Evolutionary conservation across 1,284 basidiomycete species (phyloP), one percentile per base, ranked within the genome.

Genomic region (Tremellales sp.): DNA sequence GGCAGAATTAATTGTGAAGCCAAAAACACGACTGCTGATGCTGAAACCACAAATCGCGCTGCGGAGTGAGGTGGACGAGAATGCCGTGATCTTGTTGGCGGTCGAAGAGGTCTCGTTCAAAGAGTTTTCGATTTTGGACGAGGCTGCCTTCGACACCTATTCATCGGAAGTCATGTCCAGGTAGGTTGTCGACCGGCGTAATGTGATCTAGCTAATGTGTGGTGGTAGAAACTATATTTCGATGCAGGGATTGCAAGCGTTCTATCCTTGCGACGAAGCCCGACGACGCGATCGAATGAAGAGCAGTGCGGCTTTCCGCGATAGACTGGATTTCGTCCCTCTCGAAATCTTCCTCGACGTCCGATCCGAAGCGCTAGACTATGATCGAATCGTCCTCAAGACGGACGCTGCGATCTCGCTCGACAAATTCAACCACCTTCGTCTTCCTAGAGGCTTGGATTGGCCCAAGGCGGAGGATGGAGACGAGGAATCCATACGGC

Each of bases 341-440:
- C 75, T 94, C 13, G 93, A 97, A 71, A 86, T 94, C 29, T 73
- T 94, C 44, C 81, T 93, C 49, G 90, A 94, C 69, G 77, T 84
- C 40, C 80, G 84, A 38, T 87, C 86, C 65, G 86, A 92, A 70
- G 85, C 83, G 50, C 78, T 77, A 44, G 82, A 84, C 45, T 93
- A 93, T 67, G 88, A 94, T 61, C 85, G 92, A 1, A 79, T 98
- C 35, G 85, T 97, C 2, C 86, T 88, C 7, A 87, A 90, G 66
- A 91, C 92, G 0, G 84, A 90, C 56, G 88, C 88, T 4, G 83
- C 79, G 2, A 79, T 95, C 56, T 83, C 85, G 45, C 89, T 93
- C 66, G 94, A 98, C 77, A 91, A 89, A 68, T 97, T 97, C 77
- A 97, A 98, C 69, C 82, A 86, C 38, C 78, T 94, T 10, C 83